Evolutionary conservation across 2,329 filamentous ascomycete genomes (phyloP).

Genomic region (Penicillium sp.): DNA sequence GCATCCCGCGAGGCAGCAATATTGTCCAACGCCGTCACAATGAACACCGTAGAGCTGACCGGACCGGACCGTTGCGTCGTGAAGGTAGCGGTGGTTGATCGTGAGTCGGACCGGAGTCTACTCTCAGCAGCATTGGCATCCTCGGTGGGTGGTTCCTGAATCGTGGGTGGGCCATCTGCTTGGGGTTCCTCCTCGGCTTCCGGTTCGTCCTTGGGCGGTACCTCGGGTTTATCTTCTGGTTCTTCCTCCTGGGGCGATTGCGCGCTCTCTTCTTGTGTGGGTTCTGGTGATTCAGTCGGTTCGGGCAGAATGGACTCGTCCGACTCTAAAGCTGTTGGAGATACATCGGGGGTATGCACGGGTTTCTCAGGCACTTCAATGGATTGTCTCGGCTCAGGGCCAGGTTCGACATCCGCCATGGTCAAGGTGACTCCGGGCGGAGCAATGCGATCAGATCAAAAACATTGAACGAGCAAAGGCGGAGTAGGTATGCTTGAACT

Average conservation of each 20-base stretch:
- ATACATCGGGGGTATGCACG: conserved; percentile 32
- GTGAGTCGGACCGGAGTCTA: conserved; percentile 60
- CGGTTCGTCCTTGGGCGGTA: conserved; percentile 27
- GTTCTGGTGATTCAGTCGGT: conserved; percentile 32
- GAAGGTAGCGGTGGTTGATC: conserved; percentile 59
- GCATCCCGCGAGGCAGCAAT: conserved; percentile 93
- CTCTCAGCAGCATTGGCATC: conserved; percentile 25
- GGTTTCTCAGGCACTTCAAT: conserved; percentile 26
- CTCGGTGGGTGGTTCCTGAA: conserved; percentile 21
- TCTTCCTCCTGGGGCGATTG: conserved; percentile 15
- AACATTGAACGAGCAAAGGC: conserved; percentile 21
- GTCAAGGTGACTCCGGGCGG: conserved; percentile 41
- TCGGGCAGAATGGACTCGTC: conserved; percentile 36
- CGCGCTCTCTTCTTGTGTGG: conserved; percentile 24
- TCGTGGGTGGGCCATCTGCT: conserved; percentile 20
- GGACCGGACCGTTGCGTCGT: conserved; percentile 59
- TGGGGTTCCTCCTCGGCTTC: conserved; percentile 24
- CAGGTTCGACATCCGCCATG: conserved; percentile 46
- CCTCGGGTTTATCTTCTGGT: conserved; percentile 27
- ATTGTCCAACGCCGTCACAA: conserved; percentile 87
- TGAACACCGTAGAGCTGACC: conserved; percentile 94
- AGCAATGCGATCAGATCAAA: conserved; percentile 29
- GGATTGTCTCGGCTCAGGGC: conserved; percentile 34
- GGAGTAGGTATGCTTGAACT: conserved; percentile 19
- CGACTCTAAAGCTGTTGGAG: conserved; percentile 27